Base-by-base conservation (phyloP, 2,329 filamentous ascomycete genomes). In the Didymella glomerata region DNA sequence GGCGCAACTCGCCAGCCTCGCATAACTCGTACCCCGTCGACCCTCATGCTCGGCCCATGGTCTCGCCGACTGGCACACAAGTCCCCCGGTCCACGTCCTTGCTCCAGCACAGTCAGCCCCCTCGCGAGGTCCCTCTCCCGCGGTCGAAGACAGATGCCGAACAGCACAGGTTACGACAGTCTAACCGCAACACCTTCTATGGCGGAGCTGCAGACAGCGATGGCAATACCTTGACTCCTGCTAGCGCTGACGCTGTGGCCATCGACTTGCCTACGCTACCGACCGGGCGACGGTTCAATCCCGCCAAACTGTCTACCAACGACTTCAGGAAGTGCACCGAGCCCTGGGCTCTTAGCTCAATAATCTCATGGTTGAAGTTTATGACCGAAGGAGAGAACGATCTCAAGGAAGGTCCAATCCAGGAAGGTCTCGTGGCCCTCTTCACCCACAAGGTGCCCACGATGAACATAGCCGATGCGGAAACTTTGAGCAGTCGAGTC, bases 401-500 rank as follows among this genome's bases (percentile, higher is more conserved):
- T 76, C 80, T 99, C 46, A 93, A 90, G 73, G 87, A 90, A 72
- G 91, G 92, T 71, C 89, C 90, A 1, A 88, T 99, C 50, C 89
- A 92, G 58, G 93, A 98, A 67, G 93, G 92, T 2, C 83, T 99
- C 41, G 88, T 97, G 41, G 90, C 89, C 28, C 82, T 99, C 7
- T 98, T 99, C 76, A 96, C 92, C 1, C 86, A 91, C 78, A 98
- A 97, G 77, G 93, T 99, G 0, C 93, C 95, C 0, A 99, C 93
- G 0, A 97, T 99, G 92, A 98, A 99, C 69, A 94, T 95, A 41
- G 93, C 94, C 6, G 96, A 99, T 81, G 95, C 95, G 0, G 95
- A 99, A 75, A 90, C 89, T 1, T 82, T 99, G 50, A 92, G 91
- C 62, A 85, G 86, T 58, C 87, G 87, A 40, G 91, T 97, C 0